Evolutionary conservation across 1,284 basidiomycete genomes (phyloP).

Genomic region (Trametes polyzona): DNA sequence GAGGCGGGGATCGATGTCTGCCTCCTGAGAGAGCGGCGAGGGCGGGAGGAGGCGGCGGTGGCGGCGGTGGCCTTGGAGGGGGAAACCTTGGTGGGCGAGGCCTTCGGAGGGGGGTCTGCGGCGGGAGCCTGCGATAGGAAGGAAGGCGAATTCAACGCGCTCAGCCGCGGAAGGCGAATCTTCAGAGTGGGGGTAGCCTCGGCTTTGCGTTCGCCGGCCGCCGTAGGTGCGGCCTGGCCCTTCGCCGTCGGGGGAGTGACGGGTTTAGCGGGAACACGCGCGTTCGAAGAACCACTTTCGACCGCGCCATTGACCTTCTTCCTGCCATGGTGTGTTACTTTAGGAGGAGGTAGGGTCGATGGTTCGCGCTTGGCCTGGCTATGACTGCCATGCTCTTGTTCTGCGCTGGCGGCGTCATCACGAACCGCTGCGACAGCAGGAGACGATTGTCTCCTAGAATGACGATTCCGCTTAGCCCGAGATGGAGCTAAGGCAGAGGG

Average conservation of each 20-base stretch:
- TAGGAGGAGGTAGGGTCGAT: no score
- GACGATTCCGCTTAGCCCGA: conserved; percentile 22
- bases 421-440: background rate
- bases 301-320: conserved; percentile 14
- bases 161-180: conserved; percentile 59
- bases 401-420: background rate
- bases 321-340: no score
- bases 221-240: conserved; percentile 1
- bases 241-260: conserved; percentile 17
- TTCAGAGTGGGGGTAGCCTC: conserved; percentile 51
- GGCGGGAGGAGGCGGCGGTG: conserved; percentile 9
- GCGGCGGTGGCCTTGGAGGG: background rate
- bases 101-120: conserved; percentile 9
- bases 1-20: conserved; percentile 24
- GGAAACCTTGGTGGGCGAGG: conserved; percentile 14
- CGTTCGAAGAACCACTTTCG: background rate
- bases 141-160: conserved; percentile 27
- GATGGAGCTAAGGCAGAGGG: conserved; percentile 5
- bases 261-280: conserved; percentile 10
- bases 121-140: conserved; percentile 17
- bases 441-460: conserved; percentile 3
- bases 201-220: conserved; percentile 9
- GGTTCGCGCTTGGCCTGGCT: conserved; percentile 4
- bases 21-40: conserved; percentile 25
- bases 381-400: background rate